phyloP scores from a whole-genome alignment of 169 alveolate species.

The Sarcocystis neurona region DNA sequence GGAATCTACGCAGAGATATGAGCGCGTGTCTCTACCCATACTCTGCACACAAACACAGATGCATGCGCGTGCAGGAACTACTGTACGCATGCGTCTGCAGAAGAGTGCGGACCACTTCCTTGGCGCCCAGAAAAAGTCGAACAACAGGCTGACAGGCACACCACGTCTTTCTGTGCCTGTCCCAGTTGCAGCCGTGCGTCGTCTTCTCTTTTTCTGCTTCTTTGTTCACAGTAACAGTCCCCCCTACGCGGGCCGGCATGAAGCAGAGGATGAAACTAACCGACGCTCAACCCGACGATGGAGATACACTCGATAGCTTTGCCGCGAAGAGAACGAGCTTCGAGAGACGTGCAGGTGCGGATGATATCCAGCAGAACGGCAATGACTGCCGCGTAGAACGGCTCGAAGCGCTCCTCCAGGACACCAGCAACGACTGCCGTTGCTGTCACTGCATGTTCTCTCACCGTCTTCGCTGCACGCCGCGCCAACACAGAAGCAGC shows the following conservation, averaged over 20 bases:
- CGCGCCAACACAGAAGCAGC: background rate
- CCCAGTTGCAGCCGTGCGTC: too few species aligned
- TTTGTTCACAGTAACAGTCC: too few species aligned
- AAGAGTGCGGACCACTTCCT: too few species aligned
- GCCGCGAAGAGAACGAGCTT: constrained; percentile 85
- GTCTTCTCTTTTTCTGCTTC: background rate
- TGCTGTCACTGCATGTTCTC: constrained; percentile 87
- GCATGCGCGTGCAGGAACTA: too few species aligned
- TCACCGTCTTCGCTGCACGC: constrained; percentile 45
- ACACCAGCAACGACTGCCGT: constrained; percentile 92
- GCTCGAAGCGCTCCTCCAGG: constrained; percentile 84
- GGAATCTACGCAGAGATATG: too few species aligned
- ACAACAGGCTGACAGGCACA: too few species aligned
- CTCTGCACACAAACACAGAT: too few species aligned
- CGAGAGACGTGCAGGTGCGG: constrained; percentile 72
- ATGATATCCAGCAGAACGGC: constrained; percentile 69
- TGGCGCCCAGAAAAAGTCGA: too few species aligned
- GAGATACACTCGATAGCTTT: constrained; percentile 90
- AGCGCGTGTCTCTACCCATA: too few species aligned
- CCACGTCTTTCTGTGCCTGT: too few species aligned
- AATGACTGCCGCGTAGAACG: constrained; percentile 82
- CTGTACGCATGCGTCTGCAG: too few species aligned
- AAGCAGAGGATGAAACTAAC: constrained; percentile 18
- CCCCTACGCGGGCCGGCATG: too few species aligned
- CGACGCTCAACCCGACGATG: constrained; percentile 87